A percentile compares a stretch with the other conserved stretches of the same genome.
These are phyloP conservation scores for Prunus mongolica DNA, from an alignment of 306 rosid genomes.

Conservation along the genomic window DNA sequence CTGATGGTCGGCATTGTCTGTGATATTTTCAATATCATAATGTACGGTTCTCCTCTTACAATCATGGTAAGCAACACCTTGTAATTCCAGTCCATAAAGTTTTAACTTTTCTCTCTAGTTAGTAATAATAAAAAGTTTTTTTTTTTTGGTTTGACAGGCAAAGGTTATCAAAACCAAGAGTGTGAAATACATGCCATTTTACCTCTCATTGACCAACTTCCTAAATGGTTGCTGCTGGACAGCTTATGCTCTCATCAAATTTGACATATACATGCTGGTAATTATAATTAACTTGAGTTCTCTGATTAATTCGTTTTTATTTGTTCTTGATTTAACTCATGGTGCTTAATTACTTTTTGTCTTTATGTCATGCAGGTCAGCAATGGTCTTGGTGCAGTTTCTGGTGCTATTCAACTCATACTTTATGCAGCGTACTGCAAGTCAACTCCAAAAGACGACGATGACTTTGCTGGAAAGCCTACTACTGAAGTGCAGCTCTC, in stretches of 20 bases:
- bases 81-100: no score
- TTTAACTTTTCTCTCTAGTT: no score
- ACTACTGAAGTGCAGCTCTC: conserved; percentile 35
- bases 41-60: conserved; percentile 70
- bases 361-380: conserved; percentile 40
- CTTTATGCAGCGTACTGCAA: conserved; percentile 39
- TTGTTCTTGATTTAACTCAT: background rate
- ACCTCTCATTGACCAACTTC: conserved; percentile 63
- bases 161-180: conserved; percentile 65
- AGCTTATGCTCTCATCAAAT: conserved; percentile 59
- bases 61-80: conserved; percentile 44
- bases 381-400: conserved; percentile 57
- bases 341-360: background rate
- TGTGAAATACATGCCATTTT: conserved; percentile 72
- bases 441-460: conserved; percentile 4
- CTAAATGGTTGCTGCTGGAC: conserved; percentile 74
- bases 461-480: conserved; percentile 11
- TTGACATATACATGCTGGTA: conserved; percentile 62
- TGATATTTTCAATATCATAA: conserved; percentile 64
- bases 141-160: conserved; percentile 22
- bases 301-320: background rate
- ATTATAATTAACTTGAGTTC: background rate
- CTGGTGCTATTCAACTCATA: conserved; percentile 51
- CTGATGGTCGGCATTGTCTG: conserved; percentile 57
- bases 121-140: no score